Evolutionary conservation across 1,284 basidiomycete species (phyloP).

Genomic region (Rhodotorula sp.): DNA sequence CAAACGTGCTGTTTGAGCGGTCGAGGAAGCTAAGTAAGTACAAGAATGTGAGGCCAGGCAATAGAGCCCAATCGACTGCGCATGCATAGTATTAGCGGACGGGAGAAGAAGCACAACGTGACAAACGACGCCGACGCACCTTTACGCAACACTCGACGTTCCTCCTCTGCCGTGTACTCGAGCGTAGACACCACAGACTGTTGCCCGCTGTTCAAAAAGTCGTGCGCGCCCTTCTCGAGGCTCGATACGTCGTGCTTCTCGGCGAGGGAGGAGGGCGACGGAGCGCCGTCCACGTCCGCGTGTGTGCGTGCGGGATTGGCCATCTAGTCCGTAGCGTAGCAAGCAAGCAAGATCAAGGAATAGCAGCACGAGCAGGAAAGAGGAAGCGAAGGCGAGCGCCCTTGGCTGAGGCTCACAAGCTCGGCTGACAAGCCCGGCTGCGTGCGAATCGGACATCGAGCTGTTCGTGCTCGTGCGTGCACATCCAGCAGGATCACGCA

Average conservation of each 20-base stretch:
- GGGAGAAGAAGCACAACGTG: rapidly evolving
- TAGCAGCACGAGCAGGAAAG: too few species aligned
- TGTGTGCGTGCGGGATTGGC: too few species aligned
- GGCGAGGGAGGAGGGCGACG: too few species aligned
- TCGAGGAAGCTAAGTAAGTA: constrained; percentile 32
- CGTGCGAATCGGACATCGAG: too few species aligned
- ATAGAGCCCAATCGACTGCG: constrained; percentile 24
- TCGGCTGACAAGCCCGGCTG: too few species aligned
- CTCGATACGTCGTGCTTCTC: constrained; percentile 2
- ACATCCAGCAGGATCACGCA: too few species aligned
- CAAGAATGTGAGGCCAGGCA: constrained; percentile 35
- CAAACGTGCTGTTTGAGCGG: constrained; percentile 13
- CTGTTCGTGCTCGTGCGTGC: too few species aligned
- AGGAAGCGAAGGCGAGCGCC: too few species aligned
- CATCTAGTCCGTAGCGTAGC: too few species aligned
- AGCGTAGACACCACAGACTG: neutral
- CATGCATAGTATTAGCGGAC: neutral
- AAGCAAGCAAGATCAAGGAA: too few species aligned
- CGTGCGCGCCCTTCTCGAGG: constrained; percentile 4
- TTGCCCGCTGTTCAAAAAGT: constrained; percentile 1
- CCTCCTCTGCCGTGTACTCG: constrained; percentile 1
- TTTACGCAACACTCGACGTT: neutral
- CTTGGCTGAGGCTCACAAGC: too few species aligned
- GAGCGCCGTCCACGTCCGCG: too few species aligned
- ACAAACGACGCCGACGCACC: neutral